Percentiles rank a stretch among this genome's conserved stretches.
phyloP scores from a whole-genome alignment of 1,284 basidiomycete species.

The Mycosarcoma maydis region DNA sequence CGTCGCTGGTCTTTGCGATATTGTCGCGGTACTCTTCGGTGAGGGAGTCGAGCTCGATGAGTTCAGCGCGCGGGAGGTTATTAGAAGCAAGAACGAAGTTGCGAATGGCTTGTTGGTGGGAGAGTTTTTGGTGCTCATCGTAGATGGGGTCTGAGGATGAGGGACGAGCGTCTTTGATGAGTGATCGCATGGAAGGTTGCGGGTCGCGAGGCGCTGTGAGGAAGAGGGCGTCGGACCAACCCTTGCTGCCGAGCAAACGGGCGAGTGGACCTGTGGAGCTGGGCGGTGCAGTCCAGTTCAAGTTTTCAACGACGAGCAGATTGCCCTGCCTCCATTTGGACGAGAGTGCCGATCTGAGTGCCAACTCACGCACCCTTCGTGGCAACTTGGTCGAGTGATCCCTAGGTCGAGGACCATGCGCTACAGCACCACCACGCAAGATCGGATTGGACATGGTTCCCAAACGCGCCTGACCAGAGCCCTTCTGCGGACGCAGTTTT shows the following conservation, averaged over 20 bases:
- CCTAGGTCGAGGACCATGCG: slow-evolving; percentile 87
- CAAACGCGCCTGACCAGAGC: slow-evolving; percentile 85
- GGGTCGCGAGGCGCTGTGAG: slow-evolving; percentile 62
- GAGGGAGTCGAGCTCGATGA: slow-evolving; percentile 60
- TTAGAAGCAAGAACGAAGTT: slow-evolving; percentile 57
- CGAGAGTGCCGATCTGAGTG: slow-evolving; percentile 88
- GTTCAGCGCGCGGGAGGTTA: slow-evolving; percentile 58
- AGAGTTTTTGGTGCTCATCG: slow-evolving; percentile 45
- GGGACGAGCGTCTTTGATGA: slow-evolving; percentile 39
- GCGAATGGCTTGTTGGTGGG: slow-evolving; percentile 47
- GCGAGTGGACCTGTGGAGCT: slow-evolving; percentile 54
- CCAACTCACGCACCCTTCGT: slow-evolving; percentile 88
- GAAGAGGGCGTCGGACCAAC: slow-evolving; percentile 62
- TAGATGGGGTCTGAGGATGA: slow-evolving; percentile 60
- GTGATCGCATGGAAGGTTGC: slow-evolving; percentile 24
- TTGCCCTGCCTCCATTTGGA: slow-evolving; percentile 79
- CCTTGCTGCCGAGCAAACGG: slow-evolving; percentile 51
- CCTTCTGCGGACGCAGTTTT: slow-evolving; percentile 93
- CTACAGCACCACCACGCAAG: slow-evolving; percentile 88
- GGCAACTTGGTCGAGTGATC: slow-evolving; percentile 90
- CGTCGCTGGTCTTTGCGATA: slow-evolving; percentile 46
- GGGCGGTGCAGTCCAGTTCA: slow-evolving; percentile 68
- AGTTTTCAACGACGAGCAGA: slow-evolving; percentile 77
- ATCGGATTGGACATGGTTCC: slow-evolving; percentile 89
- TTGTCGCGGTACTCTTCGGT: slow-evolving; percentile 47